Base-by-base conservation (phyloP, 2,329 filamentous ascomycete genomes). In the Claviceps sorghi region DNA sequence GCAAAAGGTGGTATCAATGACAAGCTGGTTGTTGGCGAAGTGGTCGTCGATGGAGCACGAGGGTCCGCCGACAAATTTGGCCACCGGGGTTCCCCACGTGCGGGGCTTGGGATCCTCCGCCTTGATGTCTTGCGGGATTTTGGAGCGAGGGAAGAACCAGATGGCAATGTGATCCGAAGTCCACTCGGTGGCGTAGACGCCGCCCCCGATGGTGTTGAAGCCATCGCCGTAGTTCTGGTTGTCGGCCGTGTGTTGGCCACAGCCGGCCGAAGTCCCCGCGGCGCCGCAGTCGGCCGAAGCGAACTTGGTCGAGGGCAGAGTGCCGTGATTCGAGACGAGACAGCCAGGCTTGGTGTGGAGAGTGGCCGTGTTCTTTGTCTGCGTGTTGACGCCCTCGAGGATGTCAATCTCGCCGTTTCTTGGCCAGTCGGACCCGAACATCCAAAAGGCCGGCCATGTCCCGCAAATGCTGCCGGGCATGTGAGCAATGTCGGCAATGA, bases 1-100 rank as follows among this genome's bases (percentile, higher is more conserved):
- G 67, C 90, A 96, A 65, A 95, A 88, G 6, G 85, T 86, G 1
- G 83, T 93, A 68, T 91, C 81, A 66, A 93, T 83, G 57, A 91
- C 78, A 57, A 96, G 81, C 59, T 83, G 78, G 70, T 95, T 78
- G 54, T 84, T 68, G 54, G 71, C 71, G 71, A 96, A 94, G 66
- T 83, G 76, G 1, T 68, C 58, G 55, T 82, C 72, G 57, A 95
- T 84, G 59, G 90, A 71, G 68, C 91, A 96, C 52, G 72, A 74
- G 1, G 77, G 79, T 42, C 73, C 76, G 11, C 80, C 78, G 4
- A 72, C 68, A 67, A 94, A 96, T 36, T 72, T 73, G 10, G 85
- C 86, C 1, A 77, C 64, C 0, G 90, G 86, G 1, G 65, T 69
- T 13, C 81, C 83, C 83, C 89, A 95, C n/a, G 61, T 66, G 2